Base-by-base conservation (phyloP, 1,139 yeast genomes). In the Yamadazyma buinensis region DNA sequence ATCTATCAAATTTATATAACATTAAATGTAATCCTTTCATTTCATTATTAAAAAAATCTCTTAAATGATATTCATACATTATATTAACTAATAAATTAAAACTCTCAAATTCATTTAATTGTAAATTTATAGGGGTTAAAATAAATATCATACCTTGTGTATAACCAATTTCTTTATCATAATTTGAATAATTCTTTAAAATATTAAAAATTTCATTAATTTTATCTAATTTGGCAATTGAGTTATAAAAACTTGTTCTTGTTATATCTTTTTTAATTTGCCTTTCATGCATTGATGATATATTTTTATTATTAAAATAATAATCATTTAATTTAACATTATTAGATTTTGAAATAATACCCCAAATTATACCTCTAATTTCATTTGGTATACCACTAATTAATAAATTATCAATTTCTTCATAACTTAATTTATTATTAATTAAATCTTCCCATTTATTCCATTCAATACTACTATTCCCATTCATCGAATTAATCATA, bases 131-230 rank as follows among this genome's bases (percentile, higher is more conserved):
- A 0, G 97, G 97, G 7, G 87, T 88, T 0, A 87, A 76, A 29
- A 92, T 76, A 51, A 92, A 90, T 2, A 94, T 95, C 96, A 92
- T 87, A 6, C 98, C 97, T 57, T 92, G 97, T 1, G 97, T 92
- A 54, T 92, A 92, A 0, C 98, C 98, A 26, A 92, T 96, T 37
- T 88, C 97, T 1, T 86, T 81, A 53, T 92, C 97, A 55, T 79
- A 84, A 34, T 87, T 62, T 15, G 94, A 80, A 59, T 90, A 92
- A 0, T 90, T 90, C 52, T 84, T 85, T 44, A 92, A 76, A 23
- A 92, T 81, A 41, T 80, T 78, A 54, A 69, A 84, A 26, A 92
- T 61, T 30, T 86, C 80, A 29, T 73, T 79, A 5, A 65, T 59
- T 47, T 69, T 69, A 40, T 64, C 62, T 28, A 69, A 67, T 42